Conservation (phyloP, 208 protist species). For the Leishmania braziliensis region DNA sequence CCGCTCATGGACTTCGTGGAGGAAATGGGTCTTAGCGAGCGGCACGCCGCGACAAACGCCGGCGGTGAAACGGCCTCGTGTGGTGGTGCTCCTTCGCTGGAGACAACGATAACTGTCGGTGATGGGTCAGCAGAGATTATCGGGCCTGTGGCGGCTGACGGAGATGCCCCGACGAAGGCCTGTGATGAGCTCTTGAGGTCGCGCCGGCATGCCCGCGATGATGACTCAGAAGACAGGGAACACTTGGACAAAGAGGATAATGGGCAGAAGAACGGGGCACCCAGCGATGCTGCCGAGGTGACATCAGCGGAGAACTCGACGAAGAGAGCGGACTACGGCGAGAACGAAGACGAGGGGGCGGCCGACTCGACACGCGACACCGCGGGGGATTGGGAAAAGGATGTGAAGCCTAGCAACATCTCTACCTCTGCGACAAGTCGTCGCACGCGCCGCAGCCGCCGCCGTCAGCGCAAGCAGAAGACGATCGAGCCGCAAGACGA, state of each 20-base stretch:
- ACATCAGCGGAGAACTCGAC: neutral
- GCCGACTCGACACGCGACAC: conserved; percentile 5
- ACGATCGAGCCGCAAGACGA: conserved; percentile 47
- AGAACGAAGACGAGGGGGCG: conserved; percentile 12
- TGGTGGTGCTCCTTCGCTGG: neutral
- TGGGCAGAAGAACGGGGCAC: neutral
- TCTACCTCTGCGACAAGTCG: conserved; percentile 22
- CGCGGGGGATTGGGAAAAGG: conserved; percentile 15
- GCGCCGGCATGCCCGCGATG: neutral
- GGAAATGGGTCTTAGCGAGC: conserved; percentile 46
- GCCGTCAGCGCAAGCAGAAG: conserved; percentile 46
- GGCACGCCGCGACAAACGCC: conserved; percentile 3
- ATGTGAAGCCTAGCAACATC: conserved; percentile 15
- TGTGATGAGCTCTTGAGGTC: conserved; percentile 1
- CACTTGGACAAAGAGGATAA: conserved; percentile 18
- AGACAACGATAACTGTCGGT: conserved; percentile 2
- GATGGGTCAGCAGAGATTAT: neutral
- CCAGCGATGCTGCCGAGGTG: neutral
- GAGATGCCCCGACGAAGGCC: neutral
- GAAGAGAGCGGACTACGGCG: neutral
- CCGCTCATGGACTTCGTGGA: conserved; percentile 75
- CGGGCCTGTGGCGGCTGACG: neutral
- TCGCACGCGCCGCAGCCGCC: conserved; percentile 39
- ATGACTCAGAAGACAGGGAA: conserved; percentile 12
- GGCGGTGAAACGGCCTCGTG: conserved; percentile 15